Evolutionary conservation across 768 basidiomycete species (phyloP).

Genomic region (Naganishia vishniacii): DNA sequence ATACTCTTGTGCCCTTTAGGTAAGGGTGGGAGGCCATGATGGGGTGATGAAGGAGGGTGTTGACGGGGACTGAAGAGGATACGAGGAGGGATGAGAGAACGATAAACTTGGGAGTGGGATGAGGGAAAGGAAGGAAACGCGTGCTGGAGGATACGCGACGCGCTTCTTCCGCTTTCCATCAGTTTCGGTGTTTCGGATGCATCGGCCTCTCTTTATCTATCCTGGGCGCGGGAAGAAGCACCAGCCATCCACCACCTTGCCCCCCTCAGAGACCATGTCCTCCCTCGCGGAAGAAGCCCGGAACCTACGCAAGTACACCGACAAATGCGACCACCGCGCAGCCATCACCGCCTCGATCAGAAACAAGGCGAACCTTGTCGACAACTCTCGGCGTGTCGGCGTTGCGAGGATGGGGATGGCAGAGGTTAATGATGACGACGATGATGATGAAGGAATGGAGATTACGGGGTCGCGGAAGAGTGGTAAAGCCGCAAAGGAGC

Average conservation of each 20-base stretch:
- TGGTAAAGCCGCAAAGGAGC: background rate
- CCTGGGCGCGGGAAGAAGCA: no score
- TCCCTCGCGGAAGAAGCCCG: background rate
- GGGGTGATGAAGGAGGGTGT: background rate
- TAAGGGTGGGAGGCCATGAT: constrained; percentile 33
- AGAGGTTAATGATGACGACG: background rate
- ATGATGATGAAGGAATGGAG: constrained; percentile 16
- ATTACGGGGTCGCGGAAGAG: constrained; percentile 17
- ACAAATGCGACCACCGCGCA: constrained; percentile 9
- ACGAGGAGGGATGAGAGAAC: background rate
- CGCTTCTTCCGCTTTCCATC: no score
- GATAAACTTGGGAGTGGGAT: background rate
- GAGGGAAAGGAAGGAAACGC: background rate
- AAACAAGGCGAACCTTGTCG: no score
- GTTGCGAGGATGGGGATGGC: background rate
- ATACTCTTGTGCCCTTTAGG: constrained; percentile 45
- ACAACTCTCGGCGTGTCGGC: background rate
- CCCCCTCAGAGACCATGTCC: background rate
- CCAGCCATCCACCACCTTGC: background rate
- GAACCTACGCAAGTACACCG: background rate
- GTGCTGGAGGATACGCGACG: background rate
- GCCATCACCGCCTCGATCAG: constrained; percentile 11
- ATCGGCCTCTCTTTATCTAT: no score
- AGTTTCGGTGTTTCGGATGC: no score
- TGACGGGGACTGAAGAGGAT: background rate